Evolutionary conservation across 2,329 filamentous ascomycete genomes (phyloP), one percentile per base, ranked within the genome.

Genomic region (Colletotrichum tamarilloi): DNA sequence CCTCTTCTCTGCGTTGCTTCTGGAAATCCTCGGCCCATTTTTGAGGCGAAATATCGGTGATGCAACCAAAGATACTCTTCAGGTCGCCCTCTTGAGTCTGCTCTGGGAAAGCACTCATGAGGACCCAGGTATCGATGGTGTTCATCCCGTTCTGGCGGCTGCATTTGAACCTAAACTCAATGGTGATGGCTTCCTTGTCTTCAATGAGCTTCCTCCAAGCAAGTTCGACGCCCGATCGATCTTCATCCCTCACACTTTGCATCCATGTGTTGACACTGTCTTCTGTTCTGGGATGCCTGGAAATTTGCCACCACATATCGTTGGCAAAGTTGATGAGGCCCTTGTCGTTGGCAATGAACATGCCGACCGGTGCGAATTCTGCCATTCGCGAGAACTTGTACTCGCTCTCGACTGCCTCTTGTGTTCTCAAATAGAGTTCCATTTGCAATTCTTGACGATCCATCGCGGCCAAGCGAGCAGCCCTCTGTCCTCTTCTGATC

Each of bases 21-120:
- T 97, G 94, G 42, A 95, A 91, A 59, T 92, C 91, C 81, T 97
- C 94, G 1, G 94, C 94, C 87, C 92, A 92, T 80, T 97, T 97
- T 80, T 97, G 94, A 67, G 93, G 90, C 22, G 93, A 95, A 75
- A 97, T 97, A 78, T 97, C 94, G 0, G 94, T 96, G 64, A 97
- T 92, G 78, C 92, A 93, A 65, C 93, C 93, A 77, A 95, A 95
- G 3, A 95, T 92, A 74, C 92, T 91, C 83, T 94, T 94, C 64
- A 95, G 86, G 32, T 85, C 84, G 4, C 92, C 93, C 32, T 89
- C 84, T 1, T 86, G 83, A 74, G 92, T 87, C 77, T 89, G 92
- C 77, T 95, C 93, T 0, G 93, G 93, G 76, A 93, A 95, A 0
- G 92, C 93, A 68, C 90, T 93, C 86, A 95, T 92, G 35, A 95